Base-by-base conservation (phyloP, 169 alveolate genomes). In the Plasmodium berghei region DNA sequence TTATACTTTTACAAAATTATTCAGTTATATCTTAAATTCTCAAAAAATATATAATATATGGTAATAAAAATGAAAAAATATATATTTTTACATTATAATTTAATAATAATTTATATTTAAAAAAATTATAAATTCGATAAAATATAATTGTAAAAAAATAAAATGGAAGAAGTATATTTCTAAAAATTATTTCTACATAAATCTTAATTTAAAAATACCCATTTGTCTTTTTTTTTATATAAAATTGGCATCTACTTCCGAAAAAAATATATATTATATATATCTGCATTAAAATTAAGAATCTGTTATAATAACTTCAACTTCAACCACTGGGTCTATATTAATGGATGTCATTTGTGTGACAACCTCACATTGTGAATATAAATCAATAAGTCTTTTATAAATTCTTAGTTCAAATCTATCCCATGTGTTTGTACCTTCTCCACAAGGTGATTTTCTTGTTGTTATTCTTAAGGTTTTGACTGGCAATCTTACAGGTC, bases 371-470 rank as follows among this genome's bases (percentile, higher is more conserved):
- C 98, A 94, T 72, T 99, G 98, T 71, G 99, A 97, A 96, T 96
- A 98, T 91, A 98, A 92, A 93, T 97, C 99, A 94, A 98, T 96
- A 86, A 98, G 97, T 93, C 99, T 98, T 96, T 98, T 98, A 98
- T 98, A 98, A 87, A 98, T 97, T 69, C 99, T 96, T 97, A 98
- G 94, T 96, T 98, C 99, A 93, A 96, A 98, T 89, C 99, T 96
- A 92, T 98, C 99, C 98, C 98, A 98, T 54, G 99, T 98, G 95
- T 97, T 97, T 63, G 99, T 97, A 73, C 99, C 99, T 93, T 98
- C 99, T 49, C 99, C 99, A 89, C 99, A 97, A 22, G 99, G 99
- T 42, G 99, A 95, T 94, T 98, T 98, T 77, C 99, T 95, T 42
- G 99, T 97, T 83, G 99, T 97, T 80, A 98, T 95, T 87, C 97